Evolutionary conservation across 768 basidiomycete genomes (phyloP), one percentile per base, ranked within the genome.

Genomic region (Leucocoprinus leucothites): DNA sequence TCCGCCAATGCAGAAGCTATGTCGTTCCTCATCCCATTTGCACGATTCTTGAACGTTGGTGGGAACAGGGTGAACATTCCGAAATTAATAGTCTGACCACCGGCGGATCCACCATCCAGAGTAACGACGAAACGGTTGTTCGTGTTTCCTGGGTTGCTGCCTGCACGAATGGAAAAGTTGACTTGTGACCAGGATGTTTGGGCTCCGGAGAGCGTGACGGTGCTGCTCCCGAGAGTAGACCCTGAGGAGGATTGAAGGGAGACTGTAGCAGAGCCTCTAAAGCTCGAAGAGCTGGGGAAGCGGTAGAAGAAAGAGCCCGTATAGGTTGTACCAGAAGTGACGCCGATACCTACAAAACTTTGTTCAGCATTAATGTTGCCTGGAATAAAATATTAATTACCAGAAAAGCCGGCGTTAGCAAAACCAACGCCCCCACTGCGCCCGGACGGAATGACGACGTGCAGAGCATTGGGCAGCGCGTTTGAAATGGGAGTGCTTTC

Each of bases 31-130:
- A 87, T 74, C 0, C 86, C 86, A 61, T 87, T 87, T 28, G 65
- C 56, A 48, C 82, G 74, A 46, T 71, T 68, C 58, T 82, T 85
- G 71, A 81, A 87, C 2, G 84, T 87, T 6, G 86, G 85, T 0
- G 86, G 86, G 67, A 88, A 86, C 46, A 87, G 66, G 11, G 81
- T 82, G 53, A 86, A 74, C 73, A 86, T 73, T 0, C 81, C 79
- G 55, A 86, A 86, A 59, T 81, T 63, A 48, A 87, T 68, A 0
- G 72, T 77, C 21, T 77, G 68, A 3, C 76, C 80, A 0, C 69
- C 65, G 0, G 69, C 69, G 0, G 64, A 63, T 0, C 65, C 63
- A 9, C 78, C 79, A 47, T 84, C 70, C 8, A 86, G 62, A 0
- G 80, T 79, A 7, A 88, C 68, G 0, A 72, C 71, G 64, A 88